These are phyloP conservation scores for Mortierella sp. DNA, from an alignment of 371 early-diverging fungal genomes.

Conservation along the genomic window DNA sequence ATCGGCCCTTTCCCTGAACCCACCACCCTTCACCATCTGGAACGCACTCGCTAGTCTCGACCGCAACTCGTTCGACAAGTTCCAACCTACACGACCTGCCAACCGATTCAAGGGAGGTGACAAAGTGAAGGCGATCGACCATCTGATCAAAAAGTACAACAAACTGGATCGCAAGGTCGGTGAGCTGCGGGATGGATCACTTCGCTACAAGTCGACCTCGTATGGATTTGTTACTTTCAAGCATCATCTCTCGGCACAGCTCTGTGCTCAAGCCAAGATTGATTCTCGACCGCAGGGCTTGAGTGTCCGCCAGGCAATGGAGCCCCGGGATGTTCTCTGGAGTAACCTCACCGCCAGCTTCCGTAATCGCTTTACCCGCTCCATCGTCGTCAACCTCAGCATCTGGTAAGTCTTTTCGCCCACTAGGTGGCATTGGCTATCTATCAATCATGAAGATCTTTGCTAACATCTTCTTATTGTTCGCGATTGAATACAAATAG, in stretches of 20 bases:
- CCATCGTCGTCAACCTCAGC: conserved; percentile 64
- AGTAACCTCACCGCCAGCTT: conserved; percentile 78
- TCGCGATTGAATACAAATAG: not conserved
- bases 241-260: conserved; percentile 63
- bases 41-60: conserved; percentile 31
- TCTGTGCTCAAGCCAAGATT: conserved; percentile 74
- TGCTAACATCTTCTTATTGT: not conserved
- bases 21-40: conserved; percentile 35
- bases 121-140: conserved; percentile 56
- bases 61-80: conserved; percentile 32
- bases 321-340: conserved; percentile 95
- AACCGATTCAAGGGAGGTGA: conserved; percentile 49
- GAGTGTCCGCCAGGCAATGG: conserved; percentile 87
- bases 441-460: not conserved
- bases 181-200: conserved; percentile 58
- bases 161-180: conserved; percentile 53
- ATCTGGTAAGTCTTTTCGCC: conserved; percentile 56
- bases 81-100: conserved; percentile 41
- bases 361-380: conserved; percentile 62
- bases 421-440: too few species aligned
- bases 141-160: conserved; percentile 60
- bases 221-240: conserved; percentile 77
- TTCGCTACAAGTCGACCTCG: conserved; percentile 65
- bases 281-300: conserved; percentile 78
- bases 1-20: conserved; percentile 2